A percentile compares a stretch with the other conserved stretches of the same genome.
phyloP scores from a whole-genome alignment of 768 basidiomycete species.

The Kwoniella shandongensis region DNA sequence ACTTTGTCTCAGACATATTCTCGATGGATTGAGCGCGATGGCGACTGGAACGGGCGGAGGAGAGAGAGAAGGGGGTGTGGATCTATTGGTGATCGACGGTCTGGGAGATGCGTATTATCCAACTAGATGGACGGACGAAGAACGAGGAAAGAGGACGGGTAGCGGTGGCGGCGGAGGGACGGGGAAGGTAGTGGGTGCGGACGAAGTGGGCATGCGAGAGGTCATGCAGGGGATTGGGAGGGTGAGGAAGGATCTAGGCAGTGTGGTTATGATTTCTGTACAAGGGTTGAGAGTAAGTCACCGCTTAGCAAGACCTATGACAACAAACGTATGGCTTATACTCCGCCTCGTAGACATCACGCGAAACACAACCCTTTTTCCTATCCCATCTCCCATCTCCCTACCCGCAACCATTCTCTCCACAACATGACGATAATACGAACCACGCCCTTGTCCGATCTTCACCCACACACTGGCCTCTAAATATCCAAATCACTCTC shows the following conservation, averaged over 20 bases:
- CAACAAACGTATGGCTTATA: not conserved
- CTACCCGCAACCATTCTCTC: constrained; percentile 26
- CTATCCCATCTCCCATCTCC: constrained; percentile 34
- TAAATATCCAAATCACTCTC: constrained; percentile 43
- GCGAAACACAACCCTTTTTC: constrained; percentile 30
- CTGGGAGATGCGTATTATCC: constrained; percentile 39
- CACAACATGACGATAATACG: not conserved
- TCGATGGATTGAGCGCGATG: not conserved
- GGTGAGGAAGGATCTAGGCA: constrained; percentile 37
- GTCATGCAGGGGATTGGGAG: constrained; percentile 32
- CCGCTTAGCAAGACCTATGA: no score
- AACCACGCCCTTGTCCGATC: not conserved
- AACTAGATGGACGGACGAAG: constrained; percentile 39
- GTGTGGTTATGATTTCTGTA: constrained; percentile 25
- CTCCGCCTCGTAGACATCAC: constrained; percentile 8
- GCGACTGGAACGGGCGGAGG: not conserved
- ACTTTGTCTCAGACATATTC: constrained; percentile 19
- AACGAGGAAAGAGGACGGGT: constrained; percentile 9
- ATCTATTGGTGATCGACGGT: constrained; percentile 36
- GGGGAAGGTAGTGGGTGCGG: constrained; percentile 9
- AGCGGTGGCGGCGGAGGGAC: not conserved
- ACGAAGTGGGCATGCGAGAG: constrained; percentile 38
- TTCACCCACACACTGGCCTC: constrained; percentile 25
- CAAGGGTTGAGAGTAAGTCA: constrained; percentile 43
- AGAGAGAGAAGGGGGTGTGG: constrained; percentile 6